A percentile compares a stretch with the other conserved stretches of the same genome.
Evolutionary conservation across 768 basidiomycete genomes (phyloP).

Genomic region (Leucogyrophana mollusca): DNA sequence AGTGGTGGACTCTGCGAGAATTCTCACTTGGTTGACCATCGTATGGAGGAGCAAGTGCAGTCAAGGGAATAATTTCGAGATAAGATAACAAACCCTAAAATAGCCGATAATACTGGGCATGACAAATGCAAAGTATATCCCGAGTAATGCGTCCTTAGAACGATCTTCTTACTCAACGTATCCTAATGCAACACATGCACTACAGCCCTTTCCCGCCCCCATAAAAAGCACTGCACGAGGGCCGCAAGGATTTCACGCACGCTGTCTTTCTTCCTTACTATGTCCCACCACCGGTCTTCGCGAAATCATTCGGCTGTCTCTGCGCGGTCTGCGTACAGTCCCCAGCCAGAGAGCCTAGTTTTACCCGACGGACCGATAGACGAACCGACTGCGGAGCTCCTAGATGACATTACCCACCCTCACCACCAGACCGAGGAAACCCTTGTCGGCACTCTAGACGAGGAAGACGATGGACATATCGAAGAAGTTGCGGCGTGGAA

Average conservation of each 20-base stretch:
- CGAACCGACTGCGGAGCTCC: slow-evolving; percentile 45
- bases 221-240: not conserved
- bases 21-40: not conserved
- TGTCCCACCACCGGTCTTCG: slow-evolving; percentile 12
- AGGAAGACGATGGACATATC: slow-evolving; percentile 28
- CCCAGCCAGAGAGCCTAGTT: slow-evolving; percentile 33
- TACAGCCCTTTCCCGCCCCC: too few relatives aligned
- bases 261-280: slow-evolving; percentile 9
- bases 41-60: not conserved
- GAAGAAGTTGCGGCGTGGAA: slow-evolving; percentile 24
- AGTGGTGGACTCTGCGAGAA: not conserved
- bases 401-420: slow-evolving; percentile 45
- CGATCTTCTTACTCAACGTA: too few relatives aligned
- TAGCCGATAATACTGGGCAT: too few relatives aligned
- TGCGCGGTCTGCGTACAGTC: slow-evolving; percentile 16
- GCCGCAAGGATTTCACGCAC: not conserved
- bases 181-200: too few relatives aligned
- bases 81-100: too few relatives aligned
- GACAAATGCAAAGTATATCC: not conserved
- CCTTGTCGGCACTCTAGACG: slow-evolving; percentile 19
- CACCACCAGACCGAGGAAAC: slow-evolving; percentile 35
- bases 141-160: too few relatives aligned
- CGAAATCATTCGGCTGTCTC: slow-evolving; percentile 22
- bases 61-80: too few relatives aligned
- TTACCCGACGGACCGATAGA: slow-evolving; percentile 45